Percentiles rank a stretch among this genome's conserved stretches.
These are phyloP conservation scores for Gossypium australe DNA, from an alignment of 345 rosid species.

Conservation along the genomic window DNA sequence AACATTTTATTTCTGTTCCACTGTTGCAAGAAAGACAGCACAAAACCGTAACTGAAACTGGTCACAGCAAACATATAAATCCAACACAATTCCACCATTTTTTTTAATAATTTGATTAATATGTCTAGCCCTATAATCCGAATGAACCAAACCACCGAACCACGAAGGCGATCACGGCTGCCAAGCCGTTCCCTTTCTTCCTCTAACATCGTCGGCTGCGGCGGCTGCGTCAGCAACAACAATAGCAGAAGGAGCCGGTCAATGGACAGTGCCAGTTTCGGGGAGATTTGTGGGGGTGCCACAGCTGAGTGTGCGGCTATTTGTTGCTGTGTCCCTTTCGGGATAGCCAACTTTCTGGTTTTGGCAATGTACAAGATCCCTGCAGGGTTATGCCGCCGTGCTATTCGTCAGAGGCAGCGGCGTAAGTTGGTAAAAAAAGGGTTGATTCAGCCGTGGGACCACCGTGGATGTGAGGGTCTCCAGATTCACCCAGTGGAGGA, in stretches of 20 bases:
- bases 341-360: constrained; percentile 44
- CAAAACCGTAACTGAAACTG: not conserved
- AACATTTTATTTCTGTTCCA: not conserved
- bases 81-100: not conserved
- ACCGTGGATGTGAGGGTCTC: constrained; percentile 28
- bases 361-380: constrained; percentile 60
- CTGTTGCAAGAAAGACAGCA: not conserved
- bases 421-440: constrained; percentile 28
- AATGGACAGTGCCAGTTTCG: constrained; percentile 23
- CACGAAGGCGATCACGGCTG: constrained; percentile 11
- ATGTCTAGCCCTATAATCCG: constrained; percentile 12
- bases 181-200: constrained; percentile 9
- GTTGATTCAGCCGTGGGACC: constrained; percentile 26
- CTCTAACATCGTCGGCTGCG: constrained; percentile 17
- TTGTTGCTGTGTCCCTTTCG: constrained; percentile 65
- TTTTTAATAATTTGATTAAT: too few species aligned
- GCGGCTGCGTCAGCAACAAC: not conserved
- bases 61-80: not conserved
- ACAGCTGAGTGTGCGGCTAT: constrained; percentile 78
- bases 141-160: not conserved
- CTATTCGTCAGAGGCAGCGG: constrained; percentile 29
- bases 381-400: constrained; percentile 46
- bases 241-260: not conserved
- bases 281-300: constrained; percentile 44
- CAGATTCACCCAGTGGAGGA: constrained; percentile 25